Base-by-base conservation (phyloP, 208 protist species). In the Acanthamoeba triangularis region DNA sequence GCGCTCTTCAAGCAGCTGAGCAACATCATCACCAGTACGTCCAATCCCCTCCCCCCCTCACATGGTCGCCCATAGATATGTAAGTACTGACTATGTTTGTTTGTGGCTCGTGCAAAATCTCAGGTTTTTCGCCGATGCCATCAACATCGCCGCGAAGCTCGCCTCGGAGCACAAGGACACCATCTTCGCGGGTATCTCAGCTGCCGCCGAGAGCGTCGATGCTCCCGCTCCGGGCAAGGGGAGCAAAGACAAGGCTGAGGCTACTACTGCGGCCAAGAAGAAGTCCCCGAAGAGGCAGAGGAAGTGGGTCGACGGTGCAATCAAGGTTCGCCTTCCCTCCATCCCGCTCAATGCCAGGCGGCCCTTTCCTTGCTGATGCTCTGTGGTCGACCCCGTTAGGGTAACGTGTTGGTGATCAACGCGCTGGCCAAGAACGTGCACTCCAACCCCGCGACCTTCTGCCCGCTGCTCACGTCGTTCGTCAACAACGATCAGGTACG, bases 1-100 rank as follows among this genome's bases (percentile, higher is more conserved):
- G n/a, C 84, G 2, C 84, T 90, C 20, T 90, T 90, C 49, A 59
- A 90, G 30, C 84, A 90, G 84, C 84, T 90, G 0, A 69, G 30
- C 41, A 56, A 23, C 49, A 65, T 90, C 84, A 65, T 90, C 59
- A 47, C 59, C 2, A 23, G 84, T 90, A 41, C 33, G 49, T 35
- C 8, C 37, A 3, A 10, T 10, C 37, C n/a, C n/a, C 11, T 52
- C 28, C 25, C 18, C 23, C 30, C 0, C 30, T 3, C 14, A 6
- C n/a, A n/a, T 78, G 33, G n/a, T 10, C 35, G 63, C 7, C 1
- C 33, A 3, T 87, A 16, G 10, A 0, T 30, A 35, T 35, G 14
- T 87, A n/a, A n/a, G n/a, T n/a, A 78, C 69, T 78, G 0, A 44
- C 8, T 14, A 33, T 78, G 69, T 44, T 10, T 30, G 1, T 63